A percentile compares a stretch with the other conserved stretches of the same genome.
These are phyloP conservation scores for Pisolithus sp. DNA, from an alignment of 768 basidiomycete genomes.

Conservation along the genomic window DNA sequence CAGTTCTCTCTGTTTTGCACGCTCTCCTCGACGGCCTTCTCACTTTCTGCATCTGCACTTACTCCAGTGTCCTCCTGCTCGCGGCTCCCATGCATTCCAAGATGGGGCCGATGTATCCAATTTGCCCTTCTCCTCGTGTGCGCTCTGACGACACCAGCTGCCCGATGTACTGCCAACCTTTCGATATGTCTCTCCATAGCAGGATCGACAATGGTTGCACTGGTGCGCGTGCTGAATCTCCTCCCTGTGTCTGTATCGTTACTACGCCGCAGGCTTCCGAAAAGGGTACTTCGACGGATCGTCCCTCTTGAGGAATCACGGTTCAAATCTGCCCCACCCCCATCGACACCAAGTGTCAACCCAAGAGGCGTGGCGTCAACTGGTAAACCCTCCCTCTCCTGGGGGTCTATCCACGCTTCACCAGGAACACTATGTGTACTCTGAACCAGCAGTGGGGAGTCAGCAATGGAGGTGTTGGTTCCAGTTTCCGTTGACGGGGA, in stretches of 20 bases:
- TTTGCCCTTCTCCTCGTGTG: conserved; percentile 32
- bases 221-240: neutral
- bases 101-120: conserved; percentile 11
- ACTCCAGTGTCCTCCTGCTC: neutral
- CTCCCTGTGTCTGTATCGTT: conserved; percentile 10
- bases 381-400: conserved; percentile 62
- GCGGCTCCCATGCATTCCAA: neutral
- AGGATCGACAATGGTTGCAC: conserved; percentile 4
- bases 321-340: neutral
- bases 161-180: conserved; percentile 28
- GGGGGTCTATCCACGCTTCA: conserved; percentile 51
- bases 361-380: conserved; percentile 26
- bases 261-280: conserved; percentile 7
- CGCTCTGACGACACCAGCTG: conserved; percentile 38
- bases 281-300: neutral
- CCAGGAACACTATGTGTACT: conserved; percentile 40
- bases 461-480: conserved; percentile 1
- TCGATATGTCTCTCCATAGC: conserved; percentile 19
- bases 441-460: conserved; percentile 13
- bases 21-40: neutral
- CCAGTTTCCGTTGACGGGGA: conserved; percentile 4
- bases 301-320: too few species aligned
- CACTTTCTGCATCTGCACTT: neutral
- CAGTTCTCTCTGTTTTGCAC: neutral
- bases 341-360: neutral